Percentiles rank a stretch among this genome's conserved stretches.
phyloP scores from a whole-genome alignment of 352 stramenopile species.

The Phytophthora pluvialis region DNA sequence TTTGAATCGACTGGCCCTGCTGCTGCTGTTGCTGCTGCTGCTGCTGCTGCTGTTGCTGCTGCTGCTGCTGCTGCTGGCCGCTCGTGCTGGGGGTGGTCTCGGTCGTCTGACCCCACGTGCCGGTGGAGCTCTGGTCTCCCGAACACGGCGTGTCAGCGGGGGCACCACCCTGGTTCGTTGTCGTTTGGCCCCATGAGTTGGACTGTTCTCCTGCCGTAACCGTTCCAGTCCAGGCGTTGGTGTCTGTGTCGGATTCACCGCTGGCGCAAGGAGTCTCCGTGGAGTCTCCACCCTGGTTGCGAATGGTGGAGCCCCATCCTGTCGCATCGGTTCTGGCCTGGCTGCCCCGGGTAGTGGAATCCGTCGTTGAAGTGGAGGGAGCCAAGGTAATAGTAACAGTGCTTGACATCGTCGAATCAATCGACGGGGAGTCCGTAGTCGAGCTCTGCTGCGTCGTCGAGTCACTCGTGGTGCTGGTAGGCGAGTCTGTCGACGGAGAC shows the following conservation, averaged over 20 bases:
- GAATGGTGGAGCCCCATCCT: neutral
- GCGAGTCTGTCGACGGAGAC: slow-evolving; percentile 3
- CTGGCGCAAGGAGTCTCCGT: slow-evolving; percentile 25
- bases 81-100: slow-evolving; percentile 14
- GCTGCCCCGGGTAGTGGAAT: neutral
- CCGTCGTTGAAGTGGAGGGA: slow-evolving; percentile 9
- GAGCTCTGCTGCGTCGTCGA: slow-evolving; percentile 25
- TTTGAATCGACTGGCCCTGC: slow-evolving; percentile 13
- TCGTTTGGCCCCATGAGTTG: neutral
- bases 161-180: slow-evolving; percentile 6
- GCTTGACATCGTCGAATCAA: slow-evolving; percentile 1
- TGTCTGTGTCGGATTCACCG: slow-evolving; percentile 5
- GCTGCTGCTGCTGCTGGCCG: slow-evolving; percentile 15
- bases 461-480: slow-evolving; percentile 4
- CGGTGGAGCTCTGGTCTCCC: slow-evolving; percentile 21
- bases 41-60: slow-evolving; percentile 20
- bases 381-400: neutral
- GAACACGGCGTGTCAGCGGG: slow-evolving; percentile 29
- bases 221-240: slow-evolving; percentile 23
- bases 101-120: slow-evolving; percentile 14
- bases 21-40: slow-evolving; percentile 20
- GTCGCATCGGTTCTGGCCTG: neutral
- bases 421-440: neutral
- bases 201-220: slow-evolving; percentile 14
- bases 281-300: slow-evolving; percentile 5